A percentile compares a stretch with the other conserved stretches of the same genome.
Conservation (phyloP, 2,329 filamentous ascomycete genomes). For the Apiospora saccharicola region DNA sequence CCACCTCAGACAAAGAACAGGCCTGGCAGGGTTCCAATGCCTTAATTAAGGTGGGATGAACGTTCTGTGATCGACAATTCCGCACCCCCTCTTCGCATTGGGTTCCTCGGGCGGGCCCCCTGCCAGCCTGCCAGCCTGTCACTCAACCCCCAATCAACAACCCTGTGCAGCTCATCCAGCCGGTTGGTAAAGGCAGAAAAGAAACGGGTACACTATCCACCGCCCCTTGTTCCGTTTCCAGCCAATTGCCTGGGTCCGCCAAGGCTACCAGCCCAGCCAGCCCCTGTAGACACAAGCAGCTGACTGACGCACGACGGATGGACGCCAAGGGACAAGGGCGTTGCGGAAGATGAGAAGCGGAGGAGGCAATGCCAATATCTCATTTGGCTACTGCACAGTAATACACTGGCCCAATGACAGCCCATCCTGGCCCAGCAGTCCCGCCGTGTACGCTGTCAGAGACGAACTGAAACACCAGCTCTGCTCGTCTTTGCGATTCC, state of each 20-base stretch:
- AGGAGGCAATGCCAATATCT: conserved; percentile 1
- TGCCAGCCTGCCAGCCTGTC: background rate
- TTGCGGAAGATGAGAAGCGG: background rate
- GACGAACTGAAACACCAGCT: background rate
- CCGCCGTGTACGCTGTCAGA: background rate
- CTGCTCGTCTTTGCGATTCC: background rate
- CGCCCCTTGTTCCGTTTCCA: background rate
- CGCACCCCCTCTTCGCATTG: background rate
- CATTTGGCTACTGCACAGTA: background rate
- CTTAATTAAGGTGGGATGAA: conserved; percentile 21
- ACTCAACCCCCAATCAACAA: background rate
- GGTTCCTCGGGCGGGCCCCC: background rate
- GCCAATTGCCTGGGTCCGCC: background rate
- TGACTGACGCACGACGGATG: background rate
- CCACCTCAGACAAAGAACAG: background rate
- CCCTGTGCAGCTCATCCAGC: conserved; percentile 28
- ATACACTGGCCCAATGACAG: background rate
- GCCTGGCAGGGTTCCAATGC: background rate
- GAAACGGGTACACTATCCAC: conserved; percentile 15
- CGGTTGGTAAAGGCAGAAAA: conserved; percentile 24
- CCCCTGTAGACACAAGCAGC: background rate
- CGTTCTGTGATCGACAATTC: conserved; percentile 15
- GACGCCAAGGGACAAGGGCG: background rate
- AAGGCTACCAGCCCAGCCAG: background rate
- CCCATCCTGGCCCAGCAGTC: background rate